Evolutionary conservation across 768 basidiomycete genomes (phyloP), one percentile per base, ranked within the genome.

Genomic region (Dendrothele bispora): DNA sequence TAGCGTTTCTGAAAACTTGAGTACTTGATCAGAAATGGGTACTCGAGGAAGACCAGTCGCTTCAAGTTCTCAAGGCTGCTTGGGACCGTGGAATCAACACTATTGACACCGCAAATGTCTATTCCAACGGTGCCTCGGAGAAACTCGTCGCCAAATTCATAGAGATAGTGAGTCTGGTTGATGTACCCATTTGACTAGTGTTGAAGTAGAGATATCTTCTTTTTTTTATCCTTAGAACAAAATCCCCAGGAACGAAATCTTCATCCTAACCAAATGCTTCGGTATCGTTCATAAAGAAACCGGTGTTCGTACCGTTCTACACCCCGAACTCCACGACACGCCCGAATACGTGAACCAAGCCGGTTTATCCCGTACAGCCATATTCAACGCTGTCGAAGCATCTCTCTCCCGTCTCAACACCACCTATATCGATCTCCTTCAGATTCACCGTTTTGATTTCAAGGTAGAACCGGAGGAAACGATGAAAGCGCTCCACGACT

Each of bases 41-140:
- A 8, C 52, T 78, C 18, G 71, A 68, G 3, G 75, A 79, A 49
- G 74, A 75, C 40, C 66, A 73, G 41, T 65, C 68, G 0, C 43
- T 75, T 11, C 55, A 69, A 43, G 71, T 80, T 43, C 67, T 82
- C 36, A 74, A 75, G 54, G 61, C 65, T 7, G 81, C 80, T 45
- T 80, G 61, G 62, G 62, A 62, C 17, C 27, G 45, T 15, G 72
- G 72, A 2, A 62, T 72, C 52, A 65, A 62, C 40, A 69, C 68
- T 3, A 65, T 69, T 44, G 71, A 72, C 52, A 69, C 69, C 2
- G 65, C 67, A 4, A 68, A 67, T 35, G 62, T 55, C 5, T 75
- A 75, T 55, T 63, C 61, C 7, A 65, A 70, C 43, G 72, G 72
- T 5, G 55, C 65, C 26, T 71, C 68, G 0, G 75, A 78, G 51